These are phyloP conservation scores for Myriosclerotinia scirpicola DNA, from an alignment of 2,329 filamentous ascomycete genomes.

Conservation along the genomic window DNA sequence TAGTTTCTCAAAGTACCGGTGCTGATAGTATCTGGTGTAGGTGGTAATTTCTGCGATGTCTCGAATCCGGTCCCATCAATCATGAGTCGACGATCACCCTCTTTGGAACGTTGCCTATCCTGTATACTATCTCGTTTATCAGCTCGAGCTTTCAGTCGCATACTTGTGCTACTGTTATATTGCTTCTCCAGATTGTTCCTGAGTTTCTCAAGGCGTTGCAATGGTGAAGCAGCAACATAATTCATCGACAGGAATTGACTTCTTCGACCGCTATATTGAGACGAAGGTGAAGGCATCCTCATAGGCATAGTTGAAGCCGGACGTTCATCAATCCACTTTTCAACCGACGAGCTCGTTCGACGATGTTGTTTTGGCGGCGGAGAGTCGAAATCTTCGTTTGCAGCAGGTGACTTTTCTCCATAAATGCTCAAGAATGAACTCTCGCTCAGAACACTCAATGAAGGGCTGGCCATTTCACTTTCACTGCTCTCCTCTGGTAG, in stretches of 20 bases:
- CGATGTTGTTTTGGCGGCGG: constrained; percentile 28
- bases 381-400: constrained; percentile 25
- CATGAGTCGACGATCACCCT: constrained; percentile 26
- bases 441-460: constrained; percentile 64
- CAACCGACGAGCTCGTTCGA: constrained; percentile 32
- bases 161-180: constrained; percentile 7
- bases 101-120: constrained; percentile 26
- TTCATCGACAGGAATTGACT: constrained; percentile 49
- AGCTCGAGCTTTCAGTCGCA: constrained; percentile 8
- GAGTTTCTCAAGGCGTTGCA: constrained; percentile 52
- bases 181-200: constrained; percentile 36
- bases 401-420: constrained; percentile 45
- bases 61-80: constrained; percentile 44
- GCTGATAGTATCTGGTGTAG: constrained; percentile 42
- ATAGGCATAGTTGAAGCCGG: constrained; percentile 28
- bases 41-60: constrained; percentile 36
- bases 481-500: constrained; percentile 44
- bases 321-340: constrained; percentile 40
- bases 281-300: constrained; percentile 13
- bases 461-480: constrained; percentile 54
- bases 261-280: constrained; percentile 26
- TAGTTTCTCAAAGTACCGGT: constrained; percentile 45
- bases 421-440: constrained; percentile 68
- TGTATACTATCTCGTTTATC: not conserved
- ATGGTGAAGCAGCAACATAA: constrained; percentile 51